Conservation (phyloP, 148 eudicot species). For the Diospyros kaki region DNA sequence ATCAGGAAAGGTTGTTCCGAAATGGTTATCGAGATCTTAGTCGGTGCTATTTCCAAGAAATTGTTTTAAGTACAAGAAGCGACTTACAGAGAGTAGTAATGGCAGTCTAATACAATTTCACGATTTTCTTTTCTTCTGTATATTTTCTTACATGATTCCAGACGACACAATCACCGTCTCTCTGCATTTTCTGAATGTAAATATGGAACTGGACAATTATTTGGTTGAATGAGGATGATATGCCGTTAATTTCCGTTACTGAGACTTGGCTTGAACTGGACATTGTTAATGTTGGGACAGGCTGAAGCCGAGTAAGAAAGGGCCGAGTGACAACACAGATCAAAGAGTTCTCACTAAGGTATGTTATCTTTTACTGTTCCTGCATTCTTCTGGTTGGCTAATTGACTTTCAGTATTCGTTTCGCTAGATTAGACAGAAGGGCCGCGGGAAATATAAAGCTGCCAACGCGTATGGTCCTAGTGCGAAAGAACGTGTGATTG, state of each 20-base stretch:
- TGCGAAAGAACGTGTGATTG: constrained; percentile 34
- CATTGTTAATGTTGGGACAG: constrained; percentile 21
- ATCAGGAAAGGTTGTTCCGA: not conserved
- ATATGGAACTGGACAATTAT: not conserved
- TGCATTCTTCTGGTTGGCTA: not conserved
- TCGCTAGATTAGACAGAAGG: constrained; percentile 44
- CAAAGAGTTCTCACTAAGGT: constrained; percentile 28
- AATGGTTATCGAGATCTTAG: not conserved
- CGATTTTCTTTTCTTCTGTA: not conserved
- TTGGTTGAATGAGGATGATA: not conserved
- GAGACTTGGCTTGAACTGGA: not conserved
- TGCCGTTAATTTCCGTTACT: not conserved
- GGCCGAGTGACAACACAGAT: constrained; percentile 12
- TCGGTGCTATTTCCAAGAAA: not conserved
- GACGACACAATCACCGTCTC: too few relatives aligned
- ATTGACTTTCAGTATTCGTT: not conserved
- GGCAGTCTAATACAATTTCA: not conserved
- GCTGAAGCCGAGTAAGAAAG: constrained; percentile 27
- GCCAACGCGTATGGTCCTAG: constrained; percentile 31
- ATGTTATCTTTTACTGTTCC: constrained; percentile 1
- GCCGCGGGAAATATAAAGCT: constrained; percentile 17
- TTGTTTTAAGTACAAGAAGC: not conserved
- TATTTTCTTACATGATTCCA: too few relatives aligned
- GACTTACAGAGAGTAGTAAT: not conserved
- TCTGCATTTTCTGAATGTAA: not conserved